These are phyloP conservation scores for Teratosphaeria destructans DNA, from an alignment of 2,329 filamentous ascomycete species.

Conservation along the genomic window DNA sequence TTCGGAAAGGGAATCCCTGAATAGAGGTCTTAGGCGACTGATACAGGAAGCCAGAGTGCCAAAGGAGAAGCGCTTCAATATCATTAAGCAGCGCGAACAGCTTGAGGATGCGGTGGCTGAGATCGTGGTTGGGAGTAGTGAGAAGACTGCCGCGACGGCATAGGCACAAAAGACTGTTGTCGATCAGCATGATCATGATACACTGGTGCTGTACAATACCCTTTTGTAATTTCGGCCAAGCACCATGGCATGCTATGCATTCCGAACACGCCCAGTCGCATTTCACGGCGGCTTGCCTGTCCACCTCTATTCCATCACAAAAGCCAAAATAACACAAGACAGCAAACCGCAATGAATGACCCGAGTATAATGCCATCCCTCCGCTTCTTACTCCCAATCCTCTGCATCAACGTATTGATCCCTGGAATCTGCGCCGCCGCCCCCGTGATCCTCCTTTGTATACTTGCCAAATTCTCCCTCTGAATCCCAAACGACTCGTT, in stretches of 20 bases:
- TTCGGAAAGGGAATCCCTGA: constrained; percentile 57
- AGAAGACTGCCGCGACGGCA: background rate
- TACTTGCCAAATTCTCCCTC: constrained; percentile 75
- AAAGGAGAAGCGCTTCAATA: constrained; percentile 27
- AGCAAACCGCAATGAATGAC: constrained; percentile 82
- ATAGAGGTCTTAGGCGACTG: constrained; percentile 53
- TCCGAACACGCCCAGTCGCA: background rate
- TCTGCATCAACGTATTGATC: constrained; percentile 80
- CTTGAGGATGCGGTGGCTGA: constrained; percentile 24
- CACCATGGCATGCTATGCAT: background rate
- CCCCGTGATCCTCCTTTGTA: constrained; percentile 80
- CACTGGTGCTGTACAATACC: background rate
- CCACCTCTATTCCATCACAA: constrained; percentile 32
- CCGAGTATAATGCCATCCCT: constrained; percentile 92
- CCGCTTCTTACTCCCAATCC: constrained; percentile 90
- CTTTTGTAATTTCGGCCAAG: background rate
- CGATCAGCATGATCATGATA: background rate
- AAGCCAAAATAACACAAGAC: constrained; percentile 74
- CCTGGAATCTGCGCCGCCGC: constrained; percentile 88
- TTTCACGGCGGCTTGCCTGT: background rate
- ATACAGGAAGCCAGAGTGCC: constrained; percentile 42
- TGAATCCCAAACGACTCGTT: constrained; percentile 85
- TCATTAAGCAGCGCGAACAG: constrained; percentile 29
- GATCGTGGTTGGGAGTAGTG: constrained; percentile 1
- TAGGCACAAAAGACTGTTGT: background rate